Evolutionary conservation across 2,329 filamentous ascomycete species (phyloP).

Genomic region (Diaporthe sp.): DNA sequence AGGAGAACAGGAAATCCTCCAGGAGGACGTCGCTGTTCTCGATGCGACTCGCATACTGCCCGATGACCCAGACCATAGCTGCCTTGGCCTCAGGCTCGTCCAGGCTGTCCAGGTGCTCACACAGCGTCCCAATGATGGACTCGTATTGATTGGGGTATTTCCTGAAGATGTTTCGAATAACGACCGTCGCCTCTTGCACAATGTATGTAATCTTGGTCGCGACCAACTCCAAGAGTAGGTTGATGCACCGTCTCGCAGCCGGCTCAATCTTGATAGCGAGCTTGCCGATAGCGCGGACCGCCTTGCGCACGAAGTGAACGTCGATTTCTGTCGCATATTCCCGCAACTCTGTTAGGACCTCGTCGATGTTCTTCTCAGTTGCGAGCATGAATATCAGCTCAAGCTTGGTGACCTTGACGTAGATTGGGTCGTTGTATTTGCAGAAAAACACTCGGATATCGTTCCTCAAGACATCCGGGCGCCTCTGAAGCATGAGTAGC

Average conservation of each 20-base stretch:
- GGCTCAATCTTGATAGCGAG: slow-evolving; percentile 99
- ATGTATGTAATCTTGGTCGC: slow-evolving; percentile 99
- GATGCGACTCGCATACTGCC: slow-evolving; percentile 96
- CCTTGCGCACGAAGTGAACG: slow-evolving; percentile 98
- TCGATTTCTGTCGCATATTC: slow-evolving; percentile 99
- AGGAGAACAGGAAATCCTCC: slow-evolving; percentile 94
- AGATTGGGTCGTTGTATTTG: slow-evolving; percentile 99
- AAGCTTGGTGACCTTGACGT: slow-evolving; percentile 98
- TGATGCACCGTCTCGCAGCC: slow-evolving; percentile 90
- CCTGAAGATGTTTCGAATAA: slow-evolving; percentile 98
- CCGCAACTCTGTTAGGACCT: slow-evolving; percentile 91
- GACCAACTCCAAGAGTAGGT: slow-evolving; percentile 90
- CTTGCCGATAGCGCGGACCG: slow-evolving; percentile 96
- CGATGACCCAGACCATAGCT: slow-evolving; percentile 99
- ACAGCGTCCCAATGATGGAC: slow-evolving; percentile 94
- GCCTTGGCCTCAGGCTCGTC: slow-evolving; percentile 98
- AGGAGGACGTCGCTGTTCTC: slow-evolving; percentile 95
- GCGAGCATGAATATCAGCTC: slow-evolving; percentile 99
- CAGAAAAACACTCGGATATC: slow-evolving; percentile 99
- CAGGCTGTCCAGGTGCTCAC: slow-evolving; percentile 94
- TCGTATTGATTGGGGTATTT: slow-evolving; percentile 99
- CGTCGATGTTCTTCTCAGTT: slow-evolving; percentile 92
- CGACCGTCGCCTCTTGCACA: slow-evolving; percentile 97
- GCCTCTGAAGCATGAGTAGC: slow-evolving; percentile 89
- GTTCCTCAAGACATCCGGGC: slow-evolving; percentile 92